Base-by-base conservation (phyloP, 2,329 filamentous ascomycete genomes). In the Fusarium concolor region DNA sequence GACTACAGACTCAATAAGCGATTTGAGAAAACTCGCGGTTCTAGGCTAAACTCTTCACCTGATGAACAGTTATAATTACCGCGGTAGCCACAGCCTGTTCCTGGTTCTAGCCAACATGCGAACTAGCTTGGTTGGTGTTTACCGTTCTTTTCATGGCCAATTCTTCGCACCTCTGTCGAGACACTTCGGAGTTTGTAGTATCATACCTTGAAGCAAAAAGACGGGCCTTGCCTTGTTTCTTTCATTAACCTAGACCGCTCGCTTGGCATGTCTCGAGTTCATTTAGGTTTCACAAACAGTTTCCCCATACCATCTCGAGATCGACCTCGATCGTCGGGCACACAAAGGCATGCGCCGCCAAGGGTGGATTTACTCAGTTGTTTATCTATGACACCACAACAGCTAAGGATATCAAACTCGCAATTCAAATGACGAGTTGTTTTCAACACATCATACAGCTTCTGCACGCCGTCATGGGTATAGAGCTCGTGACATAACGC, bases 1-100 rank as follows among this genome's bases (percentile, higher is more conserved):
- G 33, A n/a, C 33, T 35, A 55, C 41, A 58, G 35, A 61, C 46
- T 72, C 31, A 60, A 64, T 39, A 44, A 41, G 37, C 38, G 37
- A 56, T 52, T 55, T 10, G 28, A 22, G 37, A 15, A 12, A 45
- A n/a, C 41, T 59, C 37, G 39, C 43, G 24, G n/a, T 55, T 35
- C 24, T 33, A 42, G 35, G 47, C 63, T 41, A 26, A 42, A 28
- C 28, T 35, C 39, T 59, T 49, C 39, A 42, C 58, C 15, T 50
- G 42, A 39, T 37, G 42, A 20, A 45, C 38, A 44, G 28, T 29
- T 62, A 57, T 43, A 33, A 24, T 63, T 70, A 58, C 65, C 60
- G 53, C 62, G 51, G 62, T 71, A 68, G 57, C 65, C 70, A 65
- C 53, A 38, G 38, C 10, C 18, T 60, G 29, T 42, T 39, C 33